Percentiles rank a stretch among this genome's conserved stretches.
These are phyloP conservation scores for Lasiosphaeriaceae sp. DNA, from an alignment of 495 filamentous ascomycete genomes.

Conservation along the genomic window DNA sequence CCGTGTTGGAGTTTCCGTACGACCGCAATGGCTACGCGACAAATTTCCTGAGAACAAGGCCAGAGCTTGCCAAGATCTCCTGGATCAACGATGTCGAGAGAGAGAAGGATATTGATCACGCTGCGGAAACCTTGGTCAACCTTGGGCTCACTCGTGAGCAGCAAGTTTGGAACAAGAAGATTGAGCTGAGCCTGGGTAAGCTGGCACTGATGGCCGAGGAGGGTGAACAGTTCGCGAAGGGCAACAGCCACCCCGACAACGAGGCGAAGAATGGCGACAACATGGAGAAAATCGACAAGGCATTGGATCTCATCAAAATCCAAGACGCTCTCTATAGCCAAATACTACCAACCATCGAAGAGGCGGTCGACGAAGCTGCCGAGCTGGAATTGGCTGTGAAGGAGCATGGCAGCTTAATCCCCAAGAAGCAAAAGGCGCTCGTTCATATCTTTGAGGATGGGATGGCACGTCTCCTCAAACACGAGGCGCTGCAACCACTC, in stretches of 20 bases:
- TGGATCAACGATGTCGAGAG: conserved; percentile 90
- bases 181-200: conserved; percentile 84
- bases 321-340: conserved; percentile 68
- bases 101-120: conserved; percentile 66
- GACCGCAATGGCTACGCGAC: conserved; percentile 65
- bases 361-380: conserved; percentile 72
- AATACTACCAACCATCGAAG: conserved; percentile 50
- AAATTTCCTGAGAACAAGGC: conserved; percentile 65
- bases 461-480: conserved; percentile 61
- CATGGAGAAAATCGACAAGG: conserved; percentile 51
- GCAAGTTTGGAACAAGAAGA: conserved; percentile 83
- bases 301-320: conserved; percentile 61
- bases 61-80: conserved; percentile 66
- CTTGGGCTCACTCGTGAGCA: conserved; percentile 64
- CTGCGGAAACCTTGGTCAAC: conserved; percentile 61
- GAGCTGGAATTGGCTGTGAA: conserved; percentile 71
- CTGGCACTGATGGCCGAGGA: conserved; percentile 65
- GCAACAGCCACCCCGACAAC: conserved; percentile 28
- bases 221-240: conserved; percentile 28
- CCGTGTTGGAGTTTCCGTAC: conserved; percentile 62
- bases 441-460: conserved; percentile 59
- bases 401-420: conserved; percentile 53
- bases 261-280: conserved; percentile 28
- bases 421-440: conserved; percentile 60
- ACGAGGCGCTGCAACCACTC: conserved; percentile 61